phyloP scores from a whole-genome alignment of 2,329 filamentous ascomycete genomes.

The Nigrospora oryzae region DNA sequence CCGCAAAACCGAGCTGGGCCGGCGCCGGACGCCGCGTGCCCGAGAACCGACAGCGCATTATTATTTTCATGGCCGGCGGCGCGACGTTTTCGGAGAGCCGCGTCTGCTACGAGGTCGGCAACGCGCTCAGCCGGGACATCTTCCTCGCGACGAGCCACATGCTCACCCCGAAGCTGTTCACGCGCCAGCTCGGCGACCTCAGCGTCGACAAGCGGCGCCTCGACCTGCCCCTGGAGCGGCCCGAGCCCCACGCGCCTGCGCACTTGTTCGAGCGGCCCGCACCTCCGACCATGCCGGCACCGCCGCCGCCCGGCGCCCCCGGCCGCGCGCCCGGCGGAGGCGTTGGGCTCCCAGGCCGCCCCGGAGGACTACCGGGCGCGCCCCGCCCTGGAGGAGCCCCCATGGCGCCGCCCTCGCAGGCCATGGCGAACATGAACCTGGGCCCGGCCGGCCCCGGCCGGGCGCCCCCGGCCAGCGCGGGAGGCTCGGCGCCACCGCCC shows the following conservation, averaged over 20 bases:
- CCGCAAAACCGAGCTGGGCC: conserved; percentile 93
- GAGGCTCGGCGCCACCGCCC: conserved; percentile 9
- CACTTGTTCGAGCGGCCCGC: conserved; percentile 72
- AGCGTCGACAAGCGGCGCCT: conserved; percentile 66
- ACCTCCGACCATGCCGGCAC: conserved; percentile 28
- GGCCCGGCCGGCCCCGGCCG: conserved; percentile 12
- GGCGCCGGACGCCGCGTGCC: conserved; percentile 64
- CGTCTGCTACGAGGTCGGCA: conserved; percentile 78
- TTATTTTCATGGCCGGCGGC: conserved; percentile 92
- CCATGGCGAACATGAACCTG: conserved; percentile 48
- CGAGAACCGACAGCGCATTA: conserved; percentile 82
- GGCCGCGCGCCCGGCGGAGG: conserved; percentile 17
- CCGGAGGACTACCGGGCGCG: conserved; percentile 25
- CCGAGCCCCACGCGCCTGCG: conserved; percentile 72
- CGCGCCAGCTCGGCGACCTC: conserved; percentile 76
- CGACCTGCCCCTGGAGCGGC: conserved; percentile 72
- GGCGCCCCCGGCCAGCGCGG: conserved; percentile 12
- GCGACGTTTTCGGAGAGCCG: conserved; percentile 89
- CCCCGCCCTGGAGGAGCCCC: conserved; percentile 15
- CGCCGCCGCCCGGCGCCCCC: conserved; percentile 14
- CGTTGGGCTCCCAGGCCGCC: conserved; percentile 19
- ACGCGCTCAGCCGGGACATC: conserved; percentile 67
- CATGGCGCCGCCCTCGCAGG: conserved; percentile 39
- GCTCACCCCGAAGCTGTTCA: conserved; percentile 75
- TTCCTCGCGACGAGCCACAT: conserved; percentile 88